phyloP scores from a whole-genome alignment of 805 yeast species.

The Suhomyces canberraensis region DNA sequence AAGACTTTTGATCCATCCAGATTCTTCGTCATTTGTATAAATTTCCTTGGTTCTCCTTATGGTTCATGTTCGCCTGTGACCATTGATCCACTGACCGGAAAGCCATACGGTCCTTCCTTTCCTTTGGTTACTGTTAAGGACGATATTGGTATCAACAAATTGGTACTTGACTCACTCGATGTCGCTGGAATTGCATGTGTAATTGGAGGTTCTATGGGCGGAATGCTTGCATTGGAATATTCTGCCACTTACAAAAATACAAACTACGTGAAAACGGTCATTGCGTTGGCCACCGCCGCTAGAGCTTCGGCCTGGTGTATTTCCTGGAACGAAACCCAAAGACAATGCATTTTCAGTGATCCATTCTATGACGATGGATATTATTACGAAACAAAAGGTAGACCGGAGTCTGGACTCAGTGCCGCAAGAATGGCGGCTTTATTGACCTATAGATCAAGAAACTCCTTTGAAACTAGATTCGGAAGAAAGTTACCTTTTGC shows the following conservation, averaged over 20 bases:
- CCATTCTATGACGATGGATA: slow-evolving; percentile 92
- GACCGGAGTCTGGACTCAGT: slow-evolving; percentile 81
- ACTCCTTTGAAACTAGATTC: slow-evolving; percentile 86
- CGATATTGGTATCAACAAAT: slow-evolving; percentile 75
- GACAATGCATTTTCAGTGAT: slow-evolving; percentile 93
- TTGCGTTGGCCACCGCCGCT: slow-evolving; percentile 91
- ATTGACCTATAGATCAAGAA: slow-evolving; percentile 86
- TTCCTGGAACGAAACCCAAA: slow-evolving; percentile 97
- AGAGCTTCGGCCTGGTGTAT: slow-evolving; percentile 98
- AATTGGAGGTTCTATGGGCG: slow-evolving; percentile 99
- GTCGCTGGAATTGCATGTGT: slow-evolving; percentile 79
- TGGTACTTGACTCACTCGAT: slow-evolving; percentile 75
- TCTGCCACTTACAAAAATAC: slow-evolving; percentile 58
- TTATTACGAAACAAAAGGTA: slow-evolving; percentile 53
- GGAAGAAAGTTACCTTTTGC: slow-evolving; percentile 62
- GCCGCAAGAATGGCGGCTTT: slow-evolving; percentile 98
- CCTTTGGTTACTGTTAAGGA: slow-evolving; percentile 94
- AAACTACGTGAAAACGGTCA: slow-evolving; percentile 63
- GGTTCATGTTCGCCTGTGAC: slow-evolving; percentile 93
- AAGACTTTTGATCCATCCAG: slow-evolving; percentile 88
- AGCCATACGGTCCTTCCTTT: slow-evolving; percentile 88
- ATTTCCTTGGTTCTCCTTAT: slow-evolving; percentile 94
- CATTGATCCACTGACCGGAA: slow-evolving; percentile 69
- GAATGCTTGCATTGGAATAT: slow-evolving; percentile 92
- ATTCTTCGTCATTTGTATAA: slow-evolving; percentile 82